These are phyloP conservation scores for Toxoplasma gondii DNA, from an alignment of 169 alveolate species.

Conservation along the genomic window DNA sequence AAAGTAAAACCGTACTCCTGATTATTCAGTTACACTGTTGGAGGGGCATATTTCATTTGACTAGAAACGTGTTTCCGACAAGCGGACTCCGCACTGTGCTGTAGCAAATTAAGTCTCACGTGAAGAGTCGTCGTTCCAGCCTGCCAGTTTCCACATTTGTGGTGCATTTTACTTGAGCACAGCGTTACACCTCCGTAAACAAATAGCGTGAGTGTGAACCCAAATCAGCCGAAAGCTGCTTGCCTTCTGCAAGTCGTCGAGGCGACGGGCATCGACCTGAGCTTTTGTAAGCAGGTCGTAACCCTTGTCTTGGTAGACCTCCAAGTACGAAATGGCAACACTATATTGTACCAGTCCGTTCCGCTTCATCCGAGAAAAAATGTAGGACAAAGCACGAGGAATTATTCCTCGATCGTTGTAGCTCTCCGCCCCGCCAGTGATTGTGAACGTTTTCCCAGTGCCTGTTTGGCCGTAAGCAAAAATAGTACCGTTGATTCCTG, in stretches of 20 bases:
- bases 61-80: not conserved
- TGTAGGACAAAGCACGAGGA: conserved; percentile 88
- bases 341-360: conserved; percentile 80
- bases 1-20: conserved; percentile 65
- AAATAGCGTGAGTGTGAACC: too few relatives aligned
- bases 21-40: not conserved
- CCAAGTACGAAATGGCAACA: conserved; percentile 88
- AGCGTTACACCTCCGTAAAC: too few relatives aligned
- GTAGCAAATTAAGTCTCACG: not conserved
- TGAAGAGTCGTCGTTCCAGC: not conserved
- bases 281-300: conserved; percentile 87
- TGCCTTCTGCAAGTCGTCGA: conserved; percentile 40
- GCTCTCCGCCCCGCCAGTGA: conserved; percentile 89
- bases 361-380: conserved; percentile 82
- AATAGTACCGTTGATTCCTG: conserved; percentile 88
- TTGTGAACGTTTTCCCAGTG: conserved; percentile 89
- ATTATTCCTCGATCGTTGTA: conserved; percentile 89
- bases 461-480: conserved; percentile 92
- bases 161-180: too few relatives aligned
- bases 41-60: not conserved
- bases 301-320: conserved; percentile 90
- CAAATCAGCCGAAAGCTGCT: not conserved
- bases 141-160: not conserved
- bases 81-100: not conserved
- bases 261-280: conserved; percentile 29